phyloP scores from a whole-genome alignment of 805 yeast species.

The Wickerhamomyces tratensis region DNA sequence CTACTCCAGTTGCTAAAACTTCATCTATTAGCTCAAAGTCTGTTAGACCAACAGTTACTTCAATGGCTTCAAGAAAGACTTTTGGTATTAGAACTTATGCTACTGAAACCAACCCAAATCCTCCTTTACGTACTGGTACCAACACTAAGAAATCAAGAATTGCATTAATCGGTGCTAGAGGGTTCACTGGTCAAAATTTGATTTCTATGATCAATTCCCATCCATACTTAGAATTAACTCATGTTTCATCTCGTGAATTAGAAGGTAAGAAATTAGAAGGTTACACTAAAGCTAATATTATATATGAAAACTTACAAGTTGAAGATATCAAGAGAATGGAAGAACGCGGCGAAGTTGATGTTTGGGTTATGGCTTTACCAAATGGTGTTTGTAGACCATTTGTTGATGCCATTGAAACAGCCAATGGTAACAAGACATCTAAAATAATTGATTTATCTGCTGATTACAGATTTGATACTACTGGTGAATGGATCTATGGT shows the following conservation, averaged over 20 bases:
- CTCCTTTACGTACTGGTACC: constrained; percentile 58
- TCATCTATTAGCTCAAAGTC: background rate
- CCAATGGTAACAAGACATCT: constrained; percentile 45
- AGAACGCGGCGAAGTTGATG: constrained; percentile 68
- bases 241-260: constrained; percentile 94
- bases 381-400: constrained; percentile 92
- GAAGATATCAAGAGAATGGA: constrained; percentile 82
- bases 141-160: constrained; percentile 60
- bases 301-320: constrained; percentile 76
- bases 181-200: constrained; percentile 91
- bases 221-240: constrained; percentile 78
- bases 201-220: constrained; percentile 81
- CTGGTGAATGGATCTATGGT: constrained; percentile 89
- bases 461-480: constrained; percentile 87
- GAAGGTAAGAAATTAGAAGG: constrained; percentile 81
- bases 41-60: constrained; percentile 16
- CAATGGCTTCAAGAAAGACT: constrained; percentile 13
- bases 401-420: constrained; percentile 70
- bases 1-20: background rate
- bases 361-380: constrained; percentile 99
- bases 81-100: constrained; percentile 22
- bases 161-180: constrained; percentile 97
- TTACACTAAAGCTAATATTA: constrained; percentile 71
- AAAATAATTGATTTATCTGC: constrained; percentile 92
- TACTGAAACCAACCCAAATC: constrained; percentile 49